phyloP scores from a whole-genome alignment of 352 stramenopile genomes.

The Plasmopara muralis region DNA sequence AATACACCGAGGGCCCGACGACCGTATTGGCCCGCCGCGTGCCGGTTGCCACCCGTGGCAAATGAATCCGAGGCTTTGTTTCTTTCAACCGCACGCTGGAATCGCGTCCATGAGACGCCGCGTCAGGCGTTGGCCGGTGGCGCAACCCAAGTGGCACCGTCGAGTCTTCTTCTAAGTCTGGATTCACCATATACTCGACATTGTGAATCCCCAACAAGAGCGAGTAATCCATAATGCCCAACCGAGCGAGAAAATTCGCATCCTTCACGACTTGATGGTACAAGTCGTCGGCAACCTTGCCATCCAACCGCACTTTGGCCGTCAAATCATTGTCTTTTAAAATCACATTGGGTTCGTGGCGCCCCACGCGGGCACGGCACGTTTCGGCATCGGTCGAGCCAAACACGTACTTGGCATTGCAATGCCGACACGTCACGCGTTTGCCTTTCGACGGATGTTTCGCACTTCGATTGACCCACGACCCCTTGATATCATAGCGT shows the following conservation, averaged over 20 bases:
- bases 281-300: constrained; percentile 68
- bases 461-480: constrained; percentile 82
- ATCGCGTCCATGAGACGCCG: constrained; percentile 12
- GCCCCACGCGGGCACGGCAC: constrained; percentile 65
- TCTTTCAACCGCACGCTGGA: neutral
- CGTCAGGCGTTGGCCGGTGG: too few species aligned
- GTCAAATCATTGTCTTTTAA: constrained; percentile 87
- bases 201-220: constrained; percentile 86
- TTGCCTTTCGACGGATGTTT: constrained; percentile 85
- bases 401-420: constrained; percentile 85
- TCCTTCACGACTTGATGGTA: constrained; percentile 84
- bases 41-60: constrained; percentile 56
- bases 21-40: constrained; percentile 82
- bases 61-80: constrained; percentile 26
- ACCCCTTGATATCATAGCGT: constrained; percentile 86
- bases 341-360: constrained; percentile 81
- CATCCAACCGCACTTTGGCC: constrained; percentile 69
- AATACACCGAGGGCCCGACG: constrained; percentile 81
- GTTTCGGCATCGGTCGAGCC: constrained; percentile 73
- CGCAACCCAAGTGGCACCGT: constrained; percentile 9
- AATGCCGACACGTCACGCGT: constrained; percentile 78
- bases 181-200: constrained; percentile 83
- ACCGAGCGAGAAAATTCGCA: constrained; percentile 72
- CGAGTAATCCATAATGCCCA: constrained; percentile 91
- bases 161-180: constrained; percentile 52